These are phyloP conservation scores for Ascoidea tarda DNA, from an alignment of 805 yeast species.

Conservation along the genomic window DNA sequence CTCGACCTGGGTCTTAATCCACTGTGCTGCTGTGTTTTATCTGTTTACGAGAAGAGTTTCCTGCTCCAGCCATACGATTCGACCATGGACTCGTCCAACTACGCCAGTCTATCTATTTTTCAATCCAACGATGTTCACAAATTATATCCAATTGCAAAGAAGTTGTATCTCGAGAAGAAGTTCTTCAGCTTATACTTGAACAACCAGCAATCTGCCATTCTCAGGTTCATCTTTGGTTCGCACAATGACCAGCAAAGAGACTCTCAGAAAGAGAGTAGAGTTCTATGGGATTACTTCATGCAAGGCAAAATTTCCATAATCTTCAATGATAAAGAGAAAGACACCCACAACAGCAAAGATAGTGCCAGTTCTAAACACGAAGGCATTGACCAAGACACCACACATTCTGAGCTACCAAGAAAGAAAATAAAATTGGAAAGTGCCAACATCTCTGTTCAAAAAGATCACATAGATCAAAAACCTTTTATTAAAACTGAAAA, in stretches of 20 bases:
- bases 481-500: too few species aligned
- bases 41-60: neutral
- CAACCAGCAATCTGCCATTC: neutral
- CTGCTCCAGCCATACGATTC: too few species aligned
- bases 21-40: neutral
- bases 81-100: too few species aligned
- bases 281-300: neutral
- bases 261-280: neutral
- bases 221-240: neutral
- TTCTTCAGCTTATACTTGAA: neutral
- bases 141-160: neutral
- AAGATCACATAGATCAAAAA: too few species aligned
- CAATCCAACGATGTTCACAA: neutral
- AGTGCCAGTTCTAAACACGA: neutral
- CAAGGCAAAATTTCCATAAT: neutral
- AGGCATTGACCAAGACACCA: too few species aligned
- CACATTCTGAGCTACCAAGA: neutral
- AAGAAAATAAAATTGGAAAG: too few species aligned
- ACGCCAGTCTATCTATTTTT: too few species aligned
- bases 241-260: too few species aligned
- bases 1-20: neutral
- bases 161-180: too few species aligned
- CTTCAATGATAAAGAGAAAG: neutral
- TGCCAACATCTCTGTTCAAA: too few species aligned
- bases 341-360: neutral